phyloP scores from a whole-genome alignment of 75 land plant species.

The Adiantum capillusveneris region DNA sequence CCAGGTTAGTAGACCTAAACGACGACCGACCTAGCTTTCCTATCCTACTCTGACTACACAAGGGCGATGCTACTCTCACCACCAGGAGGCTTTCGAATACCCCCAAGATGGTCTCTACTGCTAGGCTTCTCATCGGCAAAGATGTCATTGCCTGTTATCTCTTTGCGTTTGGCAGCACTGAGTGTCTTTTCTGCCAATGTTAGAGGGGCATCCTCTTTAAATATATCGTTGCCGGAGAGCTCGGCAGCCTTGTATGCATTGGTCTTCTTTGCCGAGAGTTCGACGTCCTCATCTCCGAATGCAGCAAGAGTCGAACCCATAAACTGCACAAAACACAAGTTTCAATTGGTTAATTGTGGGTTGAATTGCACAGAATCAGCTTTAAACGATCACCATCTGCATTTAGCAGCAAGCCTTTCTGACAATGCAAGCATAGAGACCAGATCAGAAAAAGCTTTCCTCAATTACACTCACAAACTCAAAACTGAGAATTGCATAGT shows the following conservation, averaged over 20 bases:
- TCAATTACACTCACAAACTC: no score
- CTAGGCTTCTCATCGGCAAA: slow-evolving; percentile 40
- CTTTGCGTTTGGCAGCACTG: slow-evolving; percentile 33
- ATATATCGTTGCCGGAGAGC: slow-evolving; percentile 34
- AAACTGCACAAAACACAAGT: background rate
- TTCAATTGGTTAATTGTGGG: no score
- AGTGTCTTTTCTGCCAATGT: slow-evolving; percentile 17
- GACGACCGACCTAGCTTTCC: no score
- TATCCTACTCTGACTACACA: slow-evolving; percentile 3
- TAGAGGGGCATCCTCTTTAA: slow-evolving; percentile 13
- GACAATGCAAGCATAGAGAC: no score
- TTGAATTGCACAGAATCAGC: no score
- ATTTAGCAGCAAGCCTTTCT: no score
- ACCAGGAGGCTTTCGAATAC: slow-evolving; percentile 41
- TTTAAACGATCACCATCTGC: no score
- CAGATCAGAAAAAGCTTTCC: no score
- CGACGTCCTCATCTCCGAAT: slow-evolving; percentile 36
- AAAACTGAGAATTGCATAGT: no score
- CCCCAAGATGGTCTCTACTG: slow-evolving; percentile 32
- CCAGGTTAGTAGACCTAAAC: no score
- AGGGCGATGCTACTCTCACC: slow-evolving; percentile 44
- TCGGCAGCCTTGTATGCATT: slow-evolving; percentile 36
- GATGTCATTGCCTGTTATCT: slow-evolving; percentile 47
- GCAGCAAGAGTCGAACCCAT: background rate
- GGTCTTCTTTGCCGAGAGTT: slow-evolving; percentile 11